phyloP scores from a whole-genome alignment of 1,284 basidiomycete species.

The Sphagnurus paluster region DNA sequence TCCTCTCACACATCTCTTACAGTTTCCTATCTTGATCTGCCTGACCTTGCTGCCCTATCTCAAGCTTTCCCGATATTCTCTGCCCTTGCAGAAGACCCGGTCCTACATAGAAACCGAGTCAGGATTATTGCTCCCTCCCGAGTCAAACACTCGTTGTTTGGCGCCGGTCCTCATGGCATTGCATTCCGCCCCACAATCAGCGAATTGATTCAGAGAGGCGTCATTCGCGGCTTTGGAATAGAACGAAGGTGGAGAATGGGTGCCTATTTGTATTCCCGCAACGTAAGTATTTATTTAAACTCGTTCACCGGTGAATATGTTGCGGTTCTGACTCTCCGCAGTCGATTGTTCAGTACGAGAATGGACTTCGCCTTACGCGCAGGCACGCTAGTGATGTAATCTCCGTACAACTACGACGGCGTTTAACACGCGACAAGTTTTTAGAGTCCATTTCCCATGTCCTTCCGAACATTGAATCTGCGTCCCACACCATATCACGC shows the following conservation, averaged over 20 bases:
- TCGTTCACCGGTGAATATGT: slow-evolving; percentile 9
- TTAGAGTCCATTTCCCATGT: slow-evolving; percentile 45
- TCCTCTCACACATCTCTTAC: not conserved
- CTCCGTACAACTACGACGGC: slow-evolving; percentile 44
- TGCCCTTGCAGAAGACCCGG: slow-evolving; percentile 55
- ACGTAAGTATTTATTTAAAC: slow-evolving; percentile 39
- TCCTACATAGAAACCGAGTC: slow-evolving; percentile 59
- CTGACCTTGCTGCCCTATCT: slow-evolving; percentile 58
- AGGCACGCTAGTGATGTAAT: slow-evolving; percentile 48
- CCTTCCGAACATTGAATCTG: slow-evolving; percentile 53
- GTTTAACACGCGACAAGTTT: slow-evolving; percentile 28
- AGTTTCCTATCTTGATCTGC: slow-evolving; percentile 73
- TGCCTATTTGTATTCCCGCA: slow-evolving; percentile 59
- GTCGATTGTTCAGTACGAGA: slow-evolving; percentile 63
- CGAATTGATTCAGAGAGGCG: slow-evolving; percentile 65
- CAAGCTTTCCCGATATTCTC: slow-evolving; percentile 46
- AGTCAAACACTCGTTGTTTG: slow-evolving; percentile 63
- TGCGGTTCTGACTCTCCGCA: slow-evolving; percentile 22
- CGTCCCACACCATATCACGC: slow-evolving; percentile 48
- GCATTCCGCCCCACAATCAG: slow-evolving; percentile 60
- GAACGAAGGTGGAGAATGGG: slow-evolving; percentile 66
- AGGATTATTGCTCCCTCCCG: slow-evolving; percentile 65
- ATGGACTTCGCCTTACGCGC: slow-evolving; percentile 47
- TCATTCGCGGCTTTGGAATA: slow-evolving; percentile 65
- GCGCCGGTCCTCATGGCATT: slow-evolving; percentile 48